Evolutionary conservation across 352 stramenopile genomes (phyloP), one percentile per base, ranked within the genome.

Genomic region (Aphanomyces euteiches): DNA sequence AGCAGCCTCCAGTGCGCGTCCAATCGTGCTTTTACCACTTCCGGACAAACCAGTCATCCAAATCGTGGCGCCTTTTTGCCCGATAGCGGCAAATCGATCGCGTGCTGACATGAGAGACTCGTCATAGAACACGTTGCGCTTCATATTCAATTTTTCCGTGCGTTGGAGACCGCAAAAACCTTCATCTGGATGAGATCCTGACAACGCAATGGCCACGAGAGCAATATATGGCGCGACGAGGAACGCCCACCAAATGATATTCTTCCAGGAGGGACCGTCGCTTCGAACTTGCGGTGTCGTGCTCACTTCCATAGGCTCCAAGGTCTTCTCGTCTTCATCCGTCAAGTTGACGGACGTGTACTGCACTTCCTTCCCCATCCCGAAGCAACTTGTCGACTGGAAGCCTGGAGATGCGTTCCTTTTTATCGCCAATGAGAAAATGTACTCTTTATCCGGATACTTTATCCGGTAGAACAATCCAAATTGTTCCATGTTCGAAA

Each of bases 41-140:
- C 96, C 96, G 17, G 85, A 97, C 40, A 98, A 93, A 10, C 97
- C 96, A 5, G 96, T 99, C 84, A 99, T 98, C 96, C 97, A 99
- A 1, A 99, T 83, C 28, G 96, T 99, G 6, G 96, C 94, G 21
- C 97, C 96, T 77, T 99, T 99, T 79, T 99, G 97, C 73, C 89
- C 78, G 47, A 93, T 67, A 0, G 84, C 84, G 4, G 84, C 86
- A 66, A 89, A 91, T 0, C 86, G 80, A 73, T 90, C 77, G 45
- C 81, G 71, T 0, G 82, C 80, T 34, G 80, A 77, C 37, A 93
- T 69, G 54, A 92, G 78, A 67, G 84, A 92, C 57, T 85, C 87
- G 72, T 92, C 84, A 74, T 90, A 91, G 77, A 90, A 93, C 6
- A 93, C 83, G 65, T 92, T 90, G 72, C 85, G 82, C 67, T 85